Conservation (phyloP, 106 monocot species). For the Dendrobium chrysotoxum region DNA sequence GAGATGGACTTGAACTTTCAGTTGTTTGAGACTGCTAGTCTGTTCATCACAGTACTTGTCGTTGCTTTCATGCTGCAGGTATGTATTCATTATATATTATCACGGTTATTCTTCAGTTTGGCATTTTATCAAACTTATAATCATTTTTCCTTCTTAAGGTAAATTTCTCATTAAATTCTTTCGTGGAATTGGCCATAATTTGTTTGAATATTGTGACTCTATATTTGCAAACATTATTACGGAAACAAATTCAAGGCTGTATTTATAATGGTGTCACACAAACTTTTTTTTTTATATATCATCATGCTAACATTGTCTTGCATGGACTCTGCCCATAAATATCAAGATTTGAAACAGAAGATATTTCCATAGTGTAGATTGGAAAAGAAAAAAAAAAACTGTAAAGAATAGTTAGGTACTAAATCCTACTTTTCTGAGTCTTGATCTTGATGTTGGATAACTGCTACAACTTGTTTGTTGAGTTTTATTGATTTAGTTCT, state of each 20-base stretch:
- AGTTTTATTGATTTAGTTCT: no score
- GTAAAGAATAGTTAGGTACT: no score
- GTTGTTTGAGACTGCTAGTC: conserved; percentile 81
- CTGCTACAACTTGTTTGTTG: no score
- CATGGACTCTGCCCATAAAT: background rate
- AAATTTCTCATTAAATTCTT: background rate
- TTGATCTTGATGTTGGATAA: no score
- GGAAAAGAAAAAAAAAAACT: no score
- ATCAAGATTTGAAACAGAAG: background rate
- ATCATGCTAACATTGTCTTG: no score
- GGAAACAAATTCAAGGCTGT: background rate
- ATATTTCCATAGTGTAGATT: background rate
- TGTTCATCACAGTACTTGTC: conserved; percentile 85
- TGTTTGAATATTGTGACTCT: background rate
- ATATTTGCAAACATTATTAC: background rate
- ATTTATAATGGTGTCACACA: no score
- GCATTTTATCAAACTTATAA: background rate
- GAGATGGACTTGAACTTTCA: conserved; percentile 92
- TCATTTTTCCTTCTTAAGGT: background rate
- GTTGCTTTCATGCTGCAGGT: conserved; percentile 95
- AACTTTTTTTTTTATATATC: no score
- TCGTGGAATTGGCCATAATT: background rate
- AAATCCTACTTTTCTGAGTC: no score
- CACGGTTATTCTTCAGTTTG: background rate
- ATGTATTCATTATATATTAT: conserved; percentile 3